Evolutionary conservation across 441 rosid genomes (phyloP).

Genomic region (Lepidium campestre): DNA sequence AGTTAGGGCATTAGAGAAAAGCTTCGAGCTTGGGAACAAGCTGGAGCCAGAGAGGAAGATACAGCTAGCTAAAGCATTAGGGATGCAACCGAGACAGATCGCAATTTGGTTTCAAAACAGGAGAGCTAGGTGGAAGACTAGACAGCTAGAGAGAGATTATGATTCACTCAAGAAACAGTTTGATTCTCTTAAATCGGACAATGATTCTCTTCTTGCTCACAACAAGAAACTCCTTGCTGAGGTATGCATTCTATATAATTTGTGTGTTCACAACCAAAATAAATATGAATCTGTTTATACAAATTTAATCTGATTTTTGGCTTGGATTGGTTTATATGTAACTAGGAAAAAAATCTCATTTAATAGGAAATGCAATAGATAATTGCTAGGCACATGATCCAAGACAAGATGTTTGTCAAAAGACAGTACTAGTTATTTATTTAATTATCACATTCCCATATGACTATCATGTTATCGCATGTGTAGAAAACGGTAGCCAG

Average conservation of each 20-base stretch:
- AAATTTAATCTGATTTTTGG: not conserved
- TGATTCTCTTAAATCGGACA: constrained; percentile 61
- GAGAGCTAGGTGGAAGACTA: constrained; percentile 95
- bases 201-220: constrained; percentile 73
- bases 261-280: not conserved
- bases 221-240: constrained; percentile 78
- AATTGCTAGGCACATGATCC: constrained; percentile 26
- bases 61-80: constrained; percentile 81
- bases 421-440: too few species aligned
- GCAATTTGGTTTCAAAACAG: constrained; percentile 99
- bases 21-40: constrained; percentile 88
- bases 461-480: constrained; percentile 20
- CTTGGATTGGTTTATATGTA: not conserved
- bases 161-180: constrained; percentile 28
- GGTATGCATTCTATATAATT: constrained; percentile 36
- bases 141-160: constrained; percentile 62
- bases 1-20: constrained; percentile 87
- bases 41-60: constrained; percentile 95
- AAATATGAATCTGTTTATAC: not conserved
- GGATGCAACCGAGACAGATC: constrained; percentile 83
- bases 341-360: not conserved
- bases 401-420: constrained; percentile 30
- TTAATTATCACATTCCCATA: constrained; percentile 18
- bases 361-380: constrained; percentile 13
- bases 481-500: constrained; percentile 15